A percentile compares a stretch with the other conserved stretches of the same genome.
Evolutionary conservation across 2,329 filamentous ascomycete genomes (phyloP).

Genomic region (Elsinoe necatrix): DNA sequence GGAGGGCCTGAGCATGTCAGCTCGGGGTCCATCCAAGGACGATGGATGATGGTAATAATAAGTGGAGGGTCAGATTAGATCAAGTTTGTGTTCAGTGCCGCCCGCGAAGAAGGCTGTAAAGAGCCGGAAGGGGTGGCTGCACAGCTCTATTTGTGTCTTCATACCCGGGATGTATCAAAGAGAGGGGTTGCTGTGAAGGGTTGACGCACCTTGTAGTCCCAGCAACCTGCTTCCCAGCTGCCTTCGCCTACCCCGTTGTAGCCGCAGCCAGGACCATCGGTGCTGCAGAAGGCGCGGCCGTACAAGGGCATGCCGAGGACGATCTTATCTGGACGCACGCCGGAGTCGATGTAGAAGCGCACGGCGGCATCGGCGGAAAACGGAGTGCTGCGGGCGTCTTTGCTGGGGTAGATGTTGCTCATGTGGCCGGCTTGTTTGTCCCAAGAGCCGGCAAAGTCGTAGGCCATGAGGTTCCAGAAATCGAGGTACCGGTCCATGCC

Average conservation of each 20-base stretch:
- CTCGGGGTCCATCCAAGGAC: not conserved
- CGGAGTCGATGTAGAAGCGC: slow-evolving; percentile 57
- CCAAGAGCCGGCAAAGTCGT: slow-evolving; percentile 66
- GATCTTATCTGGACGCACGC: slow-evolving; percentile 61
- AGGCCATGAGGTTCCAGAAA: slow-evolving; percentile 46
- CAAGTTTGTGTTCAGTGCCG: slow-evolving; percentile 26
- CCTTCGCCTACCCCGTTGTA: slow-evolving; percentile 69
- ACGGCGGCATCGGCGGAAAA: slow-evolving; percentile 69
- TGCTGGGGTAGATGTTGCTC: slow-evolving; percentile 63
- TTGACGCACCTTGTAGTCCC: slow-evolving; percentile 67
- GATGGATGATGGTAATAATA: not conserved
- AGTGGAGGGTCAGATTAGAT: slow-evolving; percentile 32
- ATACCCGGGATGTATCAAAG: not conserved
- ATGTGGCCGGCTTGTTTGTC: slow-evolving; percentile 64
- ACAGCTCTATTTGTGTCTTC: slow-evolving; percentile 13
- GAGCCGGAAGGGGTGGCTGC: not conserved
- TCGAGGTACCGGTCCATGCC: slow-evolving; percentile 38
- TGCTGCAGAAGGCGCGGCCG: slow-evolving; percentile 74
- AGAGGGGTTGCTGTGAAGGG: too few species aligned
- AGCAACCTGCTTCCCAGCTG: slow-evolving; percentile 75
- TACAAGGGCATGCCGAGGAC: slow-evolving; percentile 90
- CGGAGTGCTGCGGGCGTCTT: slow-evolving; percentile 50
- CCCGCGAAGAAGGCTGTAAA: not conserved
- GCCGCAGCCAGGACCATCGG: slow-evolving; percentile 60
- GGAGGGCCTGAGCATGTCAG: slow-evolving; percentile 48